These are phyloP conservation scores for Sesbania bispinosa DNA, from an alignment of 306 rosid species.

Conservation along the genomic window DNA sequence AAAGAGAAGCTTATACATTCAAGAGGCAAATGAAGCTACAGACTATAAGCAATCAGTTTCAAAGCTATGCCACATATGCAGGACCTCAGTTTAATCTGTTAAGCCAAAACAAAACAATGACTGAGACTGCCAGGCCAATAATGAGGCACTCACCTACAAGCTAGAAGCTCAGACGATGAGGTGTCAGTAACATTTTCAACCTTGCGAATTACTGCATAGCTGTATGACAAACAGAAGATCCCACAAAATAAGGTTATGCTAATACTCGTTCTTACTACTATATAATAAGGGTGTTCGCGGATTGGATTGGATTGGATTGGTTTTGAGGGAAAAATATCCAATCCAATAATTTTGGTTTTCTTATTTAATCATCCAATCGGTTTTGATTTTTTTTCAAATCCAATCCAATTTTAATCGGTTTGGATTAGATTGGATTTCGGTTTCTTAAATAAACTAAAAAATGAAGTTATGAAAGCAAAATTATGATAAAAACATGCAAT, in stretches of 20 bases:
- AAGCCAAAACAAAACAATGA: background rate
- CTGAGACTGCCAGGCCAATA: background rate
- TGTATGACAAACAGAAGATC: slow-evolving; percentile 39
- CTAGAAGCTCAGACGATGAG: slow-evolving; percentile 59
- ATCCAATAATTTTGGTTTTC: too few species aligned
- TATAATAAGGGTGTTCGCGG: background rate
- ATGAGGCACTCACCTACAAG: slow-evolving; percentile 63
- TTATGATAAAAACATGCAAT: too few species aligned
- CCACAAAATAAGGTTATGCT: background rate
- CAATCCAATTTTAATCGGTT: too few species aligned
- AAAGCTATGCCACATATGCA: background rate
- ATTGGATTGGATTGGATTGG: too few species aligned
- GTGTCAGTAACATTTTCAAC: slow-evolving; percentile 60
- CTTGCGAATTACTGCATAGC: slow-evolving; percentile 72
- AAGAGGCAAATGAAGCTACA: background rate
- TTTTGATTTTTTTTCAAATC: too few species aligned
- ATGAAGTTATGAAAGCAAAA: too few species aligned
- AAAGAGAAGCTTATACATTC: background rate
- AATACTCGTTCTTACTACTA: background rate
- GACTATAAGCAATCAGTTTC: background rate
- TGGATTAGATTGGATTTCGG: too few species aligned
- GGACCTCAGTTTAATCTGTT: background rate
- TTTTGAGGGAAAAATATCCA: too few species aligned
- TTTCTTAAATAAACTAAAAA: too few species aligned
- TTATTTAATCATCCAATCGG: too few species aligned